Conservation (phyloP, 2,329 filamentous ascomycete species). For the Paecilomyces fulvus region DNA sequence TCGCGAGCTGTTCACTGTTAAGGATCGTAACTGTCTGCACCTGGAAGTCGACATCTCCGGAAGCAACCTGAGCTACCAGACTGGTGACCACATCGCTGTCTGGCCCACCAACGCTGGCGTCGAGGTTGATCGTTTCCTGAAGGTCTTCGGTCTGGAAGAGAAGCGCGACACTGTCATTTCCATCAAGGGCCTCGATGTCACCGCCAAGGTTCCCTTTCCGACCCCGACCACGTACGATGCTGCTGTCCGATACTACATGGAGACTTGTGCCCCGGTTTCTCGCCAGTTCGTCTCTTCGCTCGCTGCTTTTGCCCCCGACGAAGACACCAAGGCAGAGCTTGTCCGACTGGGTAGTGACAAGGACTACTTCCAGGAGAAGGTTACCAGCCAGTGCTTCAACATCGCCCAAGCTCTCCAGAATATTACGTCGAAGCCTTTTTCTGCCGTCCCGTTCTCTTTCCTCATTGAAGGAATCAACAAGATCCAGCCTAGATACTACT, state of each 20-base stretch:
- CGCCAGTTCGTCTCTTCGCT: conserved; percentile 88
- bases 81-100: conserved; percentile 91
- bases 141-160: conserved; percentile 62
- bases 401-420: conserved; percentile 75
- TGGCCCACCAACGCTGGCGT: conserved; percentile 94
- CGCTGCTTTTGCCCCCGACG: conserved; percentile 80
- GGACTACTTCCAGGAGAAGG: conserved; percentile 86
- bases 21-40: conserved; percentile 90
- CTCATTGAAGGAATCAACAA: conserved; percentile 91
- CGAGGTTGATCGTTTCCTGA: conserved; percentile 84
- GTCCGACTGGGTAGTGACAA: conserved; percentile 83
- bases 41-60: conserved; percentile 87
- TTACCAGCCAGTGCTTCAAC: conserved; percentile 74
- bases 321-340: conserved; percentile 79
- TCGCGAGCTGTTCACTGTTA: conserved; percentile 79
- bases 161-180: conserved; percentile 77
- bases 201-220: conserved; percentile 95
- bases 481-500: conserved; percentile 97
- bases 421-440: conserved; percentile 69
- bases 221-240: conserved; percentile 95
- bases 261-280: conserved; percentile 89
- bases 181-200: conserved; percentile 86
- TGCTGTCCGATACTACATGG: conserved; percentile 88
- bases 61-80: conserved; percentile 88
- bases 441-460: conserved; percentile 81